Base-by-base conservation (phyloP, 768 basidiomycete genomes). In the Russula vinacea region DNA sequence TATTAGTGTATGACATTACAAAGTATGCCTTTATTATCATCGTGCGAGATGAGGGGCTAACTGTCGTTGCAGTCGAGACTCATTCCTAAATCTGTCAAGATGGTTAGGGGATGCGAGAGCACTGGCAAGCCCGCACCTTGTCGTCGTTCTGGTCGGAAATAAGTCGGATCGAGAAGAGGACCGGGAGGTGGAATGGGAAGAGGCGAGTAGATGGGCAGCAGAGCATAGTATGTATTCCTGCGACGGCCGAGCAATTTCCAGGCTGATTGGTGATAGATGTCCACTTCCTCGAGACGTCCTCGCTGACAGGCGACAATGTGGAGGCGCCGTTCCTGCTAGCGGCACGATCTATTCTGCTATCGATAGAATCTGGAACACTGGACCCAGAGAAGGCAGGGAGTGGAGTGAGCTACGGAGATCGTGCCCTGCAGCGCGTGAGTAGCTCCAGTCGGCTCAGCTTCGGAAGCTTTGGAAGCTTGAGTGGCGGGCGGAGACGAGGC, bases 71-170 rank as follows among this genome's bases (percentile, higher is more conserved):
- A 97, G 94, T 73, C 94, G 96, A 26, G 84, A 86, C 68, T 92
- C 94, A 5, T 98, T 98, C 71, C 71, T 80, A 57, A 89, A 92
- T 70, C 78, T 98, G 53, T 83, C 87, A 60, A 82, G 86, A 67
- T 99, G 97, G 97, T 80, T 99, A 19, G 86, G 90, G 9, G 97
- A 99, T 74, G 96, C 94, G 19, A 81, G 93, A 68, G 92, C 96
- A 13, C 77, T 99, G 64, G 96, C 90, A 16, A 94, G 93, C 66
- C 91, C 94, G 14, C 89, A 98, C 72, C 79, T 98, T 3, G 92
- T 96, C 60, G 84, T 85, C 1, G 91, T 95, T 45, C 79, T 96
- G 17, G 94, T 99, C 22, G 97, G 97, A 53, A 98, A 94, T 76
- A 98, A 99, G 78, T 84, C 90, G 16, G 97, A 99, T 74, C 81